Conservation (phyloP, 1,284 basidiomycete species). For the Cystobasidiaceae sp. region DNA sequence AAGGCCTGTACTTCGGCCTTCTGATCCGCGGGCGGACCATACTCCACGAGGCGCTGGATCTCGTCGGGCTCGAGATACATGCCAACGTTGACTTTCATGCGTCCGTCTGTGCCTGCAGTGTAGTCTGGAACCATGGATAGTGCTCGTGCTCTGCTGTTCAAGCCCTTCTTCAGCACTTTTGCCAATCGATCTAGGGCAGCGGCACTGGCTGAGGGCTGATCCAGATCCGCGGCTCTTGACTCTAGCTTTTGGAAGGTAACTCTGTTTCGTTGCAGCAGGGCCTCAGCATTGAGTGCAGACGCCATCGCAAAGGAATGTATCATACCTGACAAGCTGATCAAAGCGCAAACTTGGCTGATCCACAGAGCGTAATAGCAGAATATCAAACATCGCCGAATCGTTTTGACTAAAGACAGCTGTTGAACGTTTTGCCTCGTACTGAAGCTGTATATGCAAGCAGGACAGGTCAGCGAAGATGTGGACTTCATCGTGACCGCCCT, state of each 20-base stretch:
- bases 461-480: neutral
- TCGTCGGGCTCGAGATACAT: conserved; percentile 64
- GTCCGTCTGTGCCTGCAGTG: conserved; percentile 40
- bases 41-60: conserved; percentile 77
- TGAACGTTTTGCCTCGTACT: conserved; percentile 67
- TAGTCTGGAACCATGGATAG: conserved; percentile 27
- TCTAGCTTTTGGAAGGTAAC: too few species aligned
- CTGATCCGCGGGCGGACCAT: conserved; percentile 69
- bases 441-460: conserved; percentile 54
- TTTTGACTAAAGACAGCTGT: conserved; percentile 58
- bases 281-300: too few species aligned
- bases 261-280: too few species aligned
- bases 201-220: conserved; percentile 33
- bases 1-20: conserved; percentile 58
- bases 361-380: conserved; percentile 59
- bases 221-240: neutral
- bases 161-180: conserved; percentile 58
- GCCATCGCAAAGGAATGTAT: too few species aligned
- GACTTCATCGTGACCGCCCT: neutral
- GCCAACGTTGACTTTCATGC: conserved; percentile 57
- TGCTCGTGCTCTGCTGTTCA: conserved; percentile 50
- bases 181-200: too few species aligned
- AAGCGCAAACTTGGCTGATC: conserved; percentile 43
- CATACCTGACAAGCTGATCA: conserved; percentile 45
- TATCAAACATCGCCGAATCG: conserved; percentile 62